A percentile compares a stretch with the other conserved stretches of the same genome.
Evolutionary conservation across 495 filamentous ascomycete genomes (phyloP).

Genomic region (Neurospora sp.): DNA sequence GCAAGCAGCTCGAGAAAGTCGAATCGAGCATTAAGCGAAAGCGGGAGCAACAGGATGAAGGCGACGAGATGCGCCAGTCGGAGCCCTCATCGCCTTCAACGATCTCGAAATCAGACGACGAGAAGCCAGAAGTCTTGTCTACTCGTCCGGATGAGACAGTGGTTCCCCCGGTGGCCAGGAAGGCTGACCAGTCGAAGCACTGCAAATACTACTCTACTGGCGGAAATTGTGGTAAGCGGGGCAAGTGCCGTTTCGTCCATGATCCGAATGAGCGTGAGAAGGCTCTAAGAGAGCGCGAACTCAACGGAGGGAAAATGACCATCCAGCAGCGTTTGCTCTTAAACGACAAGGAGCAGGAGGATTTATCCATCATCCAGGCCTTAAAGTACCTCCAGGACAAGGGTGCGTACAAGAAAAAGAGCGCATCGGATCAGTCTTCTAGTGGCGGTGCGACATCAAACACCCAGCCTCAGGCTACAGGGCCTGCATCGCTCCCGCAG

Average conservation of each 20-base stretch:
- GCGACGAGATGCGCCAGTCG: slow-evolving; percentile 41
- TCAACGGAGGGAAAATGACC: slow-evolving; percentile 45
- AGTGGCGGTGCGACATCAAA: slow-evolving; percentile 3
- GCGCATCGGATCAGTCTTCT: neutral
- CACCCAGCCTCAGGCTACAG: neutral
- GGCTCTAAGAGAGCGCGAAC: slow-evolving; percentile 40
- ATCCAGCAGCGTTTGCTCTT: slow-evolving; percentile 43
- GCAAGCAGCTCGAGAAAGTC: slow-evolving; percentile 39
- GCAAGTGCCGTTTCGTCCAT: slow-evolving; percentile 54
- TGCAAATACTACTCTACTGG: slow-evolving; percentile 53
- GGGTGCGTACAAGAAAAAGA: slow-evolving; percentile 15
- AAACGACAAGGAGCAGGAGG: slow-evolving; percentile 48
- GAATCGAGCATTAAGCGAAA: slow-evolving; percentile 48
- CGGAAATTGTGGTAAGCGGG: slow-evolving; percentile 51
- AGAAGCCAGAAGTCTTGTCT: slow-evolving; percentile 39
- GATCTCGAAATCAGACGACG: slow-evolving; percentile 30
- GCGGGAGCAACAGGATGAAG: slow-evolving; percentile 45
- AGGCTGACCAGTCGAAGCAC: slow-evolving; percentile 42
- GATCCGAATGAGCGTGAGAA: slow-evolving; percentile 42
- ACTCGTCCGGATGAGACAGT: slow-evolving; percentile 25
- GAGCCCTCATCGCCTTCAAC: slow-evolving; percentile 30
- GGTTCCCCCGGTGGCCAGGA: slow-evolving; percentile 31
- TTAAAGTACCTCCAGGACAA: slow-evolving; percentile 40
- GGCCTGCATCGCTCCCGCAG: slow-evolving; percentile 6
- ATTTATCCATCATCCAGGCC: slow-evolving; percentile 43